Conservation (phyloP, 2,329 filamentous ascomycete species). For the Nothopassalora personata region DNA sequence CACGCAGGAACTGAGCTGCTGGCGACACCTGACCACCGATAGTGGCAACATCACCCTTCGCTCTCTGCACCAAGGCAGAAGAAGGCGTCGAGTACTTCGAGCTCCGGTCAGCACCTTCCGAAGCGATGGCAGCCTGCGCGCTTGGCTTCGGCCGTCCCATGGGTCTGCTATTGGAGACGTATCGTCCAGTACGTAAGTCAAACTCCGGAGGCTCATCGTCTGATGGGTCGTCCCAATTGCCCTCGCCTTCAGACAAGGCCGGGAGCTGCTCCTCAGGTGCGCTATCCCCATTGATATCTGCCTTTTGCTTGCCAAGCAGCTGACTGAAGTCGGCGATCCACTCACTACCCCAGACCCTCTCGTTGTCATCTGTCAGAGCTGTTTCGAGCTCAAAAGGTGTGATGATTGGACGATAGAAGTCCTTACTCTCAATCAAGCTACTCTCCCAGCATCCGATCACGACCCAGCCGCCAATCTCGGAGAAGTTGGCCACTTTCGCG, state of each 20-base stretch:
- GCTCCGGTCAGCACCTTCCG: not conserved
- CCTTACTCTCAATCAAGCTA: constrained; percentile 79
- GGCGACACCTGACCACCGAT: constrained; percentile 86
- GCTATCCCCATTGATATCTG: constrained; percentile 33
- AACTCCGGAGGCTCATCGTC: constrained; percentile 69
- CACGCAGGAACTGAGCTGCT: constrained; percentile 78
- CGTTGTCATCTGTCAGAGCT: constrained; percentile 67
- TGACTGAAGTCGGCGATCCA: constrained; percentile 85
- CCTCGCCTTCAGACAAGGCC: constrained; percentile 31
- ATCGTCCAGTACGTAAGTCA: constrained; percentile 80
- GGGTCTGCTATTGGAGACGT: constrained; percentile 72
- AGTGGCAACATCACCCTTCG: constrained; percentile 67
- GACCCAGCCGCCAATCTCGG: constrained; percentile 92
- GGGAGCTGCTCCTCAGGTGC: not conserved
- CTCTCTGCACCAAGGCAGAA: constrained; percentile 57
- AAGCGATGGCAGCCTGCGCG: constrained; percentile 16
- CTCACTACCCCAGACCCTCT: constrained; percentile 76
- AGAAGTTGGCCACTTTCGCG: constrained; percentile 93
- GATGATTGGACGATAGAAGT: constrained; percentile 82
- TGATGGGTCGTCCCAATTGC: constrained; percentile 64
- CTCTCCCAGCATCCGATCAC: constrained; percentile 98
- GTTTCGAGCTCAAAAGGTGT: constrained; percentile 91
- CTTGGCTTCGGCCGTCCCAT: constrained; percentile 43
- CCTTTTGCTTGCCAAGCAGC: constrained; percentile 45
- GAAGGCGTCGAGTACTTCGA: constrained; percentile 10